Percentiles rank a stretch among this genome's conserved stretches.
Conservation (phyloP, 2,329 filamentous ascomycete species). For the Xylogone sp. region DNA sequence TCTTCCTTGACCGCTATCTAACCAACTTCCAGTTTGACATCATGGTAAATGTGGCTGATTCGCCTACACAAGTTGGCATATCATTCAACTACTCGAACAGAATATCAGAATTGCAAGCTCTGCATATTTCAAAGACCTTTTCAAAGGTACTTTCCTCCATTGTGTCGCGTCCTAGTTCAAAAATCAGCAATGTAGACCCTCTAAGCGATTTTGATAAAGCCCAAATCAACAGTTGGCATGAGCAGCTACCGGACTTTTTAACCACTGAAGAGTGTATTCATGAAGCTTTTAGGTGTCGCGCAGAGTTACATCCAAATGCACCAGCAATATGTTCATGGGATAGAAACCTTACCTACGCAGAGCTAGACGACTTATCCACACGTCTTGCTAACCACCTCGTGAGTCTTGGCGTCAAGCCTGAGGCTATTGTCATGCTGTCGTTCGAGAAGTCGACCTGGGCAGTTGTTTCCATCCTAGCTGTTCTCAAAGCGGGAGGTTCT, state of each 20-base stretch:
- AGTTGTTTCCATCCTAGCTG: constrained; percentile 15
- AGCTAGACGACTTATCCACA: constrained; percentile 9
- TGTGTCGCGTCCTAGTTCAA: not conserved
- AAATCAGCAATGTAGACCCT: not conserved
- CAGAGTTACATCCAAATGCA: not conserved
- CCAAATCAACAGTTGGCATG: not conserved
- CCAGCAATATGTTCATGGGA: constrained; percentile 7
- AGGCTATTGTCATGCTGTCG: constrained; percentile 12
- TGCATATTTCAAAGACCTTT: not conserved
- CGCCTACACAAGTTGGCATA: not conserved
- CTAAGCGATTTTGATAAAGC: not conserved
- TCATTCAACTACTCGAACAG: not conserved
- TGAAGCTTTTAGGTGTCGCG: not conserved
- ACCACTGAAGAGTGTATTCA: not conserved
- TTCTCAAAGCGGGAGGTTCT: constrained; percentile 16
- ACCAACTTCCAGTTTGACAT: no score
- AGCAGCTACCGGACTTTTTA: not conserved
- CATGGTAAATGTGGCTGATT: no score
- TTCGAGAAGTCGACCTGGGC: constrained; percentile 18
- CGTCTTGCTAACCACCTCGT: constrained; percentile 8
- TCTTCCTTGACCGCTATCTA: no score
- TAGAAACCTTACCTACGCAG: constrained; percentile 12
- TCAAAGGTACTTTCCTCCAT: not conserved
- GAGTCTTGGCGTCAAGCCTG: constrained; percentile 10
- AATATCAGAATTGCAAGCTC: not conserved